These are phyloP conservation scores for Phytopythium kandeliae DNA, from an alignment of 352 stramenopile genomes.

Conservation along the genomic window DNA sequence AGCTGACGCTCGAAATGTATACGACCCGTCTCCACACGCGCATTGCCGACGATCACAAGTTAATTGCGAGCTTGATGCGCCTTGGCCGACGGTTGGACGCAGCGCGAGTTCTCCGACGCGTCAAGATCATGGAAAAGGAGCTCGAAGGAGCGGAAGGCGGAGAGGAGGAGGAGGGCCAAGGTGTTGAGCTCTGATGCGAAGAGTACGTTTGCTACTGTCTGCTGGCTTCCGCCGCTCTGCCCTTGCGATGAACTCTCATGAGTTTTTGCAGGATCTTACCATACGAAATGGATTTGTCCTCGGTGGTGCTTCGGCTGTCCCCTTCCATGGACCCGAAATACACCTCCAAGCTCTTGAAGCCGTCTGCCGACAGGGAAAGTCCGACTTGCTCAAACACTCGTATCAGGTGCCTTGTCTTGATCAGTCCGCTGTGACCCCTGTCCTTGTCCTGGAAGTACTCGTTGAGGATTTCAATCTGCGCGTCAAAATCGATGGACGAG, in stretches of 20 bases:
- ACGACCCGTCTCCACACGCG: constrained; percentile 35
- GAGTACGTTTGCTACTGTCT: constrained; percentile 6
- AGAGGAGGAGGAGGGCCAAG: constrained; percentile 8
- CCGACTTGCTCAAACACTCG: constrained; percentile 48
- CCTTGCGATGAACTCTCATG: constrained; percentile 18
- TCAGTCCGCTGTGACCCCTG: constrained; percentile 14
- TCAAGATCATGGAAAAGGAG: constrained; percentile 80
- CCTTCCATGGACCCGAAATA: constrained; percentile 14
- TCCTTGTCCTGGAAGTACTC: constrained; percentile 46
- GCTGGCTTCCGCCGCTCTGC: constrained; percentile 4
- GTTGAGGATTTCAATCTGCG: constrained; percentile 57
- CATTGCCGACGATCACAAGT: constrained; percentile 42
- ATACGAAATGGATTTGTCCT: constrained; percentile 17
- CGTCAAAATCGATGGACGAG: constrained; percentile 60
- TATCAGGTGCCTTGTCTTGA: constrained; percentile 33
- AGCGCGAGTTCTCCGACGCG: constrained; percentile 58
- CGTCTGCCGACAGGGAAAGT: constrained; percentile 37
- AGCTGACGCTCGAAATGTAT: constrained; percentile 71
- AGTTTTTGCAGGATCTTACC: constrained; percentile 27
- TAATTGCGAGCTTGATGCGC: constrained; percentile 40
- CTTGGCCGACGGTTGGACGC: constrained; percentile 44
- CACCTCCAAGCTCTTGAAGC: constrained; percentile 25
- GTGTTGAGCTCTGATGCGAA: constrained; percentile 6
- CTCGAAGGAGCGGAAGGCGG: constrained; percentile 31
- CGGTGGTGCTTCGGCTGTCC: background rate